Percentiles rank a stretch among this genome's conserved stretches.
Evolutionary conservation across 2,329 filamentous ascomycete species (phyloP).

Genomic region (Fusarium tuaranense): DNA sequence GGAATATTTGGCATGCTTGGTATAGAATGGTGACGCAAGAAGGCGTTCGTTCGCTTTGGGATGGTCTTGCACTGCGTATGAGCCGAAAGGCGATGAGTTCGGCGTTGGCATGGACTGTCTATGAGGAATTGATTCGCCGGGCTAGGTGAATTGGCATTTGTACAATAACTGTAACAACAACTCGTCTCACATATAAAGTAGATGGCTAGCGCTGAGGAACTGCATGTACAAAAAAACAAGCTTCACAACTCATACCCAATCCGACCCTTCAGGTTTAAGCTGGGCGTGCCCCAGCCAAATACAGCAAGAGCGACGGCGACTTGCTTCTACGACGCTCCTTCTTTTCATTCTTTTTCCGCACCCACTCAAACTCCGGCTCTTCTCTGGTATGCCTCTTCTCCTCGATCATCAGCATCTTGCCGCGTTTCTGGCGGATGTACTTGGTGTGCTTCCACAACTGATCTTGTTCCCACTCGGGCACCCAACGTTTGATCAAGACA

Average conservation of each 20-base stretch:
- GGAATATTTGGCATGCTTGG: constrained; percentile 83
- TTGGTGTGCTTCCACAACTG: constrained; percentile 79
- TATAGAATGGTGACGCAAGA: constrained; percentile 85
- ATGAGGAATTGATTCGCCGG: constrained; percentile 89
- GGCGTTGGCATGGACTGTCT: constrained; percentile 96
- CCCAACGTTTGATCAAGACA: constrained; percentile 79
- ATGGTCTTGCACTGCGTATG: constrained; percentile 88
- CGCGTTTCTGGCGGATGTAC: constrained; percentile 68
- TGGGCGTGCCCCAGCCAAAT: constrained; percentile 65
- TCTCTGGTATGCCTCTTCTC: constrained; percentile 57
- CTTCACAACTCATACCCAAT: constrained; percentile 6
- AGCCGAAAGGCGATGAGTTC: constrained; percentile 91
- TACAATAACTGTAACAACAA: constrained; percentile 42
- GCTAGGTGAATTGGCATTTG: constrained; percentile 31
- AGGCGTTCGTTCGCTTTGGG: constrained; percentile 82
- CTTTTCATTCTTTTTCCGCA: constrained; percentile 67
- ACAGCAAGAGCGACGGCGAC: constrained; percentile 68
- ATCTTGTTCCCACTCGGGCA: constrained; percentile 78
- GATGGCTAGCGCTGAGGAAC: constrained; percentile 13
- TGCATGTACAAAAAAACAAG: constrained; percentile 1
- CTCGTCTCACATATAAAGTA: constrained; percentile 31
- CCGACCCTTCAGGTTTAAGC: constrained; percentile 41
- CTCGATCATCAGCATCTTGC: constrained; percentile 61
- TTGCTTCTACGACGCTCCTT: constrained; percentile 65
- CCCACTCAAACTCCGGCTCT: constrained; percentile 65